phyloP scores from a whole-genome alignment of 1,139 yeast species.

The Pichia sp. region DNA sequence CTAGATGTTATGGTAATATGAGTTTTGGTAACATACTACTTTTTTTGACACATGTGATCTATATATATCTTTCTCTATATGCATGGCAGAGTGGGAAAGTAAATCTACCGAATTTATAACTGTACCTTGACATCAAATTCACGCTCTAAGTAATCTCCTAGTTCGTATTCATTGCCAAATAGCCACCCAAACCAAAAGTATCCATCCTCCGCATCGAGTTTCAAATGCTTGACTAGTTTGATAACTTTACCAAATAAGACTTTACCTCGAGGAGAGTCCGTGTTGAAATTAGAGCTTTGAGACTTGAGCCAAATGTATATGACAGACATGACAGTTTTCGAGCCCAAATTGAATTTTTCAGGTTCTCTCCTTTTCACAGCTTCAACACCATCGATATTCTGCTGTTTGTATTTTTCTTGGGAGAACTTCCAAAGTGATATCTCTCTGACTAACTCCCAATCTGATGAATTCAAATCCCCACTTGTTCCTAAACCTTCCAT shows the following conservation, averaged over 20 bases:
- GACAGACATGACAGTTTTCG: constrained; percentile 21
- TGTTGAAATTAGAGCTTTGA: constrained; percentile 16
- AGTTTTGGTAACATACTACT: not conserved
- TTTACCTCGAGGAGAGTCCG: constrained; percentile 15
- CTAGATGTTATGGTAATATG: constrained; percentile 59
- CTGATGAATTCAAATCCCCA: constrained; percentile 9
- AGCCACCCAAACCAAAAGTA: constrained; percentile 27
- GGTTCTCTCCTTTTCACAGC: constrained; percentile 3
- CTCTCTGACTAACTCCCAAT: constrained; percentile 18
- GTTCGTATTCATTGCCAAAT: constrained; percentile 26
- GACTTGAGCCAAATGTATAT: constrained; percentile 27
- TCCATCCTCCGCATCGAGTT: constrained; percentile 22
- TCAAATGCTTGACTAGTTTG: constrained; percentile 22
- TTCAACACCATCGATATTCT: constrained; percentile 15
- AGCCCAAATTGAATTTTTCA: constrained; percentile 20
- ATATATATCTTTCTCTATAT: not conserved
- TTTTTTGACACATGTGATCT: not conserved
- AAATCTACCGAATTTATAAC: not conserved
- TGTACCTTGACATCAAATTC: constrained; percentile 14
- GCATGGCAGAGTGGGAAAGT: not conserved
- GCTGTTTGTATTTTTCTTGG: constrained; percentile 9
- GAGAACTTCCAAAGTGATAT: constrained; percentile 17
- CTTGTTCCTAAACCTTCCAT: constrained; percentile 5
- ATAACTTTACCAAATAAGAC: constrained; percentile 19
- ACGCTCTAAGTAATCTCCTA: constrained; percentile 21